Percentiles rank a stretch among this genome's conserved stretches.
Evolutionary conservation across 2,329 filamentous ascomycete genomes (phyloP).

Genomic region (Aspergillus pseudoglaucus): DNA sequence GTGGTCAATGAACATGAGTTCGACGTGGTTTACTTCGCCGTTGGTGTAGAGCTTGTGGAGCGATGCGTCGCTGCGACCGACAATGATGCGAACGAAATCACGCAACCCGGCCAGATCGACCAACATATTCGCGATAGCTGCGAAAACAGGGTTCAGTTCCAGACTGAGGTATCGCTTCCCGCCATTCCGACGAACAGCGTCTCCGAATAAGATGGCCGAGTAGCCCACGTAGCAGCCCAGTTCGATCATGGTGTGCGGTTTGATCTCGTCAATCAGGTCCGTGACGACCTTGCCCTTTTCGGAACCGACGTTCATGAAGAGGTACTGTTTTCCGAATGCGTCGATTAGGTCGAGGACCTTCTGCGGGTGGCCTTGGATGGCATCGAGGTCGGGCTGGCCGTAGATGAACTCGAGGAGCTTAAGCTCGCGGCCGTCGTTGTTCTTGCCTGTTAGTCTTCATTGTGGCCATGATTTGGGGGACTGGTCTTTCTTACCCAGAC

Average conservation of each 20-base stretch:
- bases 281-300: conserved; percentile 67
- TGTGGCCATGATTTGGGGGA: no score
- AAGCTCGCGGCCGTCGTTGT: conserved; percentile 66
- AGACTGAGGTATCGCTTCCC: conserved; percentile 64
- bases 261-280: conserved; percentile 59
- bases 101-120: conserved; percentile 67
- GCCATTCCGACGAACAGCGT: conserved; percentile 57
- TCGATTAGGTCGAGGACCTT: conserved; percentile 65
- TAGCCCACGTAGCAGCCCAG: conserved; percentile 78
- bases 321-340: conserved; percentile 59
- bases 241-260: conserved; percentile 67
- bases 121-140: conserved; percentile 61
- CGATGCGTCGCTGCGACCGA: conserved; percentile 62
- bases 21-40: conserved; percentile 53
- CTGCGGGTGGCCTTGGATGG: conserved; percentile 58
- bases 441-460: neutral
- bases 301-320: conserved; percentile 74
- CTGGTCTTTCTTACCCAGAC: no score
- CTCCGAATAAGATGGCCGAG: conserved; percentile 69
- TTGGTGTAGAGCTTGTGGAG: conserved; percentile 53
- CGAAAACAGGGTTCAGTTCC: conserved; percentile 69
- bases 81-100: conserved; percentile 62
- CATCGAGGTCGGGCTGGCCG: conserved; percentile 53
- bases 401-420: conserved; percentile 67
- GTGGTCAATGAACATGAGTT: conserved; percentile 74